These are phyloP conservation scores for Raffaelea albimanens DNA, from an alignment of 2,329 filamentous ascomycete species.

Conservation along the genomic window DNA sequence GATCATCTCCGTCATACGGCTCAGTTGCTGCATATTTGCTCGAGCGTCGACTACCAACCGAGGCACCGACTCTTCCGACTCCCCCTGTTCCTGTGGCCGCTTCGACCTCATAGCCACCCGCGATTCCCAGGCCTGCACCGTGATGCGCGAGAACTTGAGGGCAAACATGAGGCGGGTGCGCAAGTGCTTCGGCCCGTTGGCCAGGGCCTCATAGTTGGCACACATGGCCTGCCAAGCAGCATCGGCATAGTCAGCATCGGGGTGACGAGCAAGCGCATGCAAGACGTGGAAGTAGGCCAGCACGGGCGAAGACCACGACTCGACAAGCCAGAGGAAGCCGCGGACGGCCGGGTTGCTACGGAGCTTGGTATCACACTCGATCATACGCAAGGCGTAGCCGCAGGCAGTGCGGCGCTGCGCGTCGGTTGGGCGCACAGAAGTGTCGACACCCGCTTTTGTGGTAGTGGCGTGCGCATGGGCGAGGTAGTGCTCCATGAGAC, in stretches of 20 bases:
- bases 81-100: background rate
- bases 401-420: slow-evolving; percentile 19
- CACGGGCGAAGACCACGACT: slow-evolving; percentile 26
- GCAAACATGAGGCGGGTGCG: slow-evolving; percentile 2
- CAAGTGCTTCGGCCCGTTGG: slow-evolving; percentile 3
- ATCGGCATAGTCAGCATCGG: slow-evolving; percentile 14
- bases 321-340: slow-evolving; percentile 26
- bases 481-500: slow-evolving; percentile 32
- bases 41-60: background rate
- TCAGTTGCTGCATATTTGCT: background rate
- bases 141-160: slow-evolving; percentile 2
- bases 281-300: slow-evolving; percentile 30
- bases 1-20: background rate
- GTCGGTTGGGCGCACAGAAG: slow-evolving; percentile 6
- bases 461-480: slow-evolving; percentile 9
- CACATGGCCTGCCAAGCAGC: slow-evolving; percentile 24
- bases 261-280: slow-evolving; percentile 19
- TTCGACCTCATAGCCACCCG: background rate
- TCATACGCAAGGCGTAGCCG: slow-evolving; percentile 21
- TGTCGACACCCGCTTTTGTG: slow-evolving; percentile 11
- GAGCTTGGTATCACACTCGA: slow-evolving; percentile 28
- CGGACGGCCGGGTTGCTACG: slow-evolving; percentile 19
- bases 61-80: background rate
- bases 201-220: slow-evolving; percentile 19
- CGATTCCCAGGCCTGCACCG: slow-evolving; percentile 9